A percentile compares a stretch with the other conserved stretches of the same genome.
Evolutionary conservation across 2,329 filamentous ascomycete species (phyloP).

Genomic region (Ceratocystis huliohia): DNA sequence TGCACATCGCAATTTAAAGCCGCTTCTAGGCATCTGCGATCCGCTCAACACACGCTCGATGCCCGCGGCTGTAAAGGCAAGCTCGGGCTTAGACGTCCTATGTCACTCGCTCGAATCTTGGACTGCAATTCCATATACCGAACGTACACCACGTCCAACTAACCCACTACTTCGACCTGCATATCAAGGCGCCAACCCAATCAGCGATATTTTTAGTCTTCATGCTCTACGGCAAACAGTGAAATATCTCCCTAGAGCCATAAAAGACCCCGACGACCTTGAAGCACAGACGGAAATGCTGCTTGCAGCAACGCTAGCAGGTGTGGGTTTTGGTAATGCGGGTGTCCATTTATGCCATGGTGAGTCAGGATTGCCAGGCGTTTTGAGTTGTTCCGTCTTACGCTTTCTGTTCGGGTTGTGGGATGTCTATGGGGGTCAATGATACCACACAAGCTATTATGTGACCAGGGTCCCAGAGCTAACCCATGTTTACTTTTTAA

Average conservation of each 20-base stretch:
- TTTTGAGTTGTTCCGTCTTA: neutral
- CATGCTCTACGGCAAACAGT: slow-evolving; percentile 71
- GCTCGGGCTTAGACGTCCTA: slow-evolving; percentile 83
- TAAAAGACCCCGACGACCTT: slow-evolving; percentile 74
- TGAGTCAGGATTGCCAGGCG: slow-evolving; percentile 27
- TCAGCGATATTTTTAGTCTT: slow-evolving; percentile 92
- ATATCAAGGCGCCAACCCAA: slow-evolving; percentile 95
- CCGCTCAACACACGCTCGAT: slow-evolving; percentile 90
- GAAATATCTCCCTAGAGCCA: slow-evolving; percentile 81
- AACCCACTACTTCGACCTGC: slow-evolving; percentile 88
- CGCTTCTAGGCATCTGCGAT: slow-evolving; percentile 75
- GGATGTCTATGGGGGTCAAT: neutral
- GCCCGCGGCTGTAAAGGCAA: slow-evolving; percentile 85
- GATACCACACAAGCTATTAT: neutral
- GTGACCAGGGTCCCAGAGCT: neutral
- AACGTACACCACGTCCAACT: slow-evolving; percentile 67
- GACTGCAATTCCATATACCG: slow-evolving; percentile 90
- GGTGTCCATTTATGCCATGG: slow-evolving; percentile 70
- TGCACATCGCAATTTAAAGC: slow-evolving; percentile 89
- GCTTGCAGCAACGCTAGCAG: slow-evolving; percentile 81
- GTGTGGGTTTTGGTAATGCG: slow-evolving; percentile 94
- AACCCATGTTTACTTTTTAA: neutral
- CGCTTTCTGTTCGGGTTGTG: neutral
- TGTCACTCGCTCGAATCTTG: slow-evolving; percentile 93
- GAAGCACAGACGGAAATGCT: slow-evolving; percentile 96